Evolutionary conservation across 352 stramenopile genomes (phyloP).

Genomic region (Pelagophyceae sp.): DNA sequence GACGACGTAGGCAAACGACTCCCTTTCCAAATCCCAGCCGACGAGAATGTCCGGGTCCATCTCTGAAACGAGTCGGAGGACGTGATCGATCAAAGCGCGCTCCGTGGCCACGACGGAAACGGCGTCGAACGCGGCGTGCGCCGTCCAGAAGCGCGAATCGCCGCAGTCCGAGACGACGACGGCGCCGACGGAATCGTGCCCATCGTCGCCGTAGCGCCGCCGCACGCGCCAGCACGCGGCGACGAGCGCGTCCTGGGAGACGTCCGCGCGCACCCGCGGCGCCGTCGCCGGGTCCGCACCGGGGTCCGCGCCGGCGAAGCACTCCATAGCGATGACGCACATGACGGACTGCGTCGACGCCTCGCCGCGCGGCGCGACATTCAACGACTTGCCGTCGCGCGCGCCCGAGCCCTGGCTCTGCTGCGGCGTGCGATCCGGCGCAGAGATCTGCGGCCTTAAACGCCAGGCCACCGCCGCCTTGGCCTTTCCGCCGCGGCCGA

Average conservation of each 20-base stretch:
- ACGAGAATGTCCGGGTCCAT: background rate
- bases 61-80: background rate
- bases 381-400: too few relatives aligned
- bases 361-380: too few relatives aligned
- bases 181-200: background rate
- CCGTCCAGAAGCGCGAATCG: background rate
- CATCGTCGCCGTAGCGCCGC: background rate
- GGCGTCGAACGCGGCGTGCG: background rate
- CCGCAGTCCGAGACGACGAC: background rate
- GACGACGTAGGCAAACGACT: background rate
- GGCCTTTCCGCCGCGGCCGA: too few relatives aligned
- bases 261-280: background rate
- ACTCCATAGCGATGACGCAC: too few relatives aligned
- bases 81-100: background rate
- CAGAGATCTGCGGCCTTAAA: too few relatives aligned
- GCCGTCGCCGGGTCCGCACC: too few relatives aligned
- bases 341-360: too few relatives aligned
- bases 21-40: background rate
- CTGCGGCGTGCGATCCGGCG: too few relatives aligned
- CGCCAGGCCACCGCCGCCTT: too few relatives aligned
- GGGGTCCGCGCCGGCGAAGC: too few relatives aligned
- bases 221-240: background rate
- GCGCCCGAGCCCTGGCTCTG: too few relatives aligned
- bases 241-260: background rate
- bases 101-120: background rate